Evolutionary conservation across 2,329 filamentous ascomycete species (phyloP), one percentile per base, ranked within the genome.

Genomic region (Huntiella savannae): DNA sequence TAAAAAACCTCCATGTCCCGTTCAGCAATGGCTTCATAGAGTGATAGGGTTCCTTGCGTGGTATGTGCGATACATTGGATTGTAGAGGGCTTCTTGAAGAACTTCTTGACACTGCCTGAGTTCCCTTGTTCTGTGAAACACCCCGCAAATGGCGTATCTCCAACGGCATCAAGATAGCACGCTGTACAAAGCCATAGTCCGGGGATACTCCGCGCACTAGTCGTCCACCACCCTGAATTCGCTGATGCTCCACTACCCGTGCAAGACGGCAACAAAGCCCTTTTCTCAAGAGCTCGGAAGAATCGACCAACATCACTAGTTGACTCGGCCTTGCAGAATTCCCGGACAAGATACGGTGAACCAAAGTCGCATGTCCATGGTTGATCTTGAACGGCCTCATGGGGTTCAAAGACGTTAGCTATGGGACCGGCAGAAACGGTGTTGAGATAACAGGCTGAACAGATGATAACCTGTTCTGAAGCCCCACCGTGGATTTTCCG

Each of bases 361-460:
- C 54, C 52, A 8, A 59, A 15, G 34, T 62, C 57, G 16, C 61
- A 63, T 3, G 50, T 49, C 62, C 63, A 64, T 10, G 34, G 38
- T 10, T 37, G 40, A 17, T 41, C 44, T 53, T 52, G 4, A 58
- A 56, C 0, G 53, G 0, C 50, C 6, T 43, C 51, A 47, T 63
- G 62, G 1, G 32, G 39, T 1, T 52, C 52, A n/a, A 65, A 63
- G 1, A 48, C 53, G 3, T 50, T 12, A 6, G 59, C 59, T 12
- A 63, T 60, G 0, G 53, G 8, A 0, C 54, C 57, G 0, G 54
- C 57, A 1, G 48, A 52, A 3, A 63, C 49, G 0, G 49, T 43
- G 36, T 65, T 60, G 10, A 61, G 55, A 48, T 59, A 60, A 43
- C 63, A 65, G 3, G 63, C 58, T 28, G 64, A 56, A 28, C 63